Base-by-base conservation (phyloP, 495 filamentous ascomycete species). In the Xylaria intraflava region DNA sequence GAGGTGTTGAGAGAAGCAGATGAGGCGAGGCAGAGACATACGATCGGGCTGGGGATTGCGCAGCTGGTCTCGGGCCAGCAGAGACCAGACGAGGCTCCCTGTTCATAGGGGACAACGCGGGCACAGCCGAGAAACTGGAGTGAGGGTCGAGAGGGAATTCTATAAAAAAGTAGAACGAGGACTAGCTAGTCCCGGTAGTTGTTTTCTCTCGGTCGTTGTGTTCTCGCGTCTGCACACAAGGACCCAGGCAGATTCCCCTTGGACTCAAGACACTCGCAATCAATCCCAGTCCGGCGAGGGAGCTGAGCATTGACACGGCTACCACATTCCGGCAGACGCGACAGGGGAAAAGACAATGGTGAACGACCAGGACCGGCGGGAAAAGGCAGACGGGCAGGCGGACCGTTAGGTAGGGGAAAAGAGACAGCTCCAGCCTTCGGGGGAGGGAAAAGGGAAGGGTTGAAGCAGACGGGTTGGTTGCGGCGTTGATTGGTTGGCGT, bases 51-150 rank as follows among this genome's bases (percentile, higher is more conserved):
- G 77, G 72, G 9, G 75, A 75, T 64, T 74, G 76, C 67, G 71
- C 70, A 56, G 74, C 74, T 69, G 77, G 73, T 74, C 76, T 71
- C 60, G 74, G 76, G 69, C 73, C 78, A 72, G 77, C 72, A 59
- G 77, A 71, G 62, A 71, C 69, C 60, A 49, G 30, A 36, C 69
- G 75, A 65, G 73, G 70, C 64, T 79, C 76, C 68, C 71, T 72
- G 68, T 74, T 72, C 78, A 81, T 81, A 69, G 62, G 65, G 66
- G 63, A 48, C 19, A 47, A 57, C 33, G 42, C 42, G 46, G 51
- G 39, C 19, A 59, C 40, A 45, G 51, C 54, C 61, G 59, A 58
- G 55, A 49, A 58, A 64, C 56, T 59, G 56, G 48, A 61, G 59
- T 51, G 62, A 39, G 47, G 42, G 46, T 59, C 36, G 46, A 30